phyloP scores from a whole-genome alignment of 768 basidiomycete species.

The Dictyophora rubrovolvata region DNA sequence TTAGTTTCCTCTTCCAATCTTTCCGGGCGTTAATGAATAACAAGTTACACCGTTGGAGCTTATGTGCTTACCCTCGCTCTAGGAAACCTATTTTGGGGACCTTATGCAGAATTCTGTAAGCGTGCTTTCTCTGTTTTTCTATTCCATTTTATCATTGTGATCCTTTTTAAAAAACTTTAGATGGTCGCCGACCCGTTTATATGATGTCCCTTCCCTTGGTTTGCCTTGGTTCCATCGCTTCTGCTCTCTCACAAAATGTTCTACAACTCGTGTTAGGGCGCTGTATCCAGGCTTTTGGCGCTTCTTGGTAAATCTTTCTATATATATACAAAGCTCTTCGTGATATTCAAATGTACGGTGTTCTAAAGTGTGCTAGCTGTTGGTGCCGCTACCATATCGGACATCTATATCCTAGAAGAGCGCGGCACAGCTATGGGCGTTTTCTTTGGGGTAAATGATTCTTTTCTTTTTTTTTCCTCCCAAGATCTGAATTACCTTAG shows the following conservation, averaged over 20 bases:
- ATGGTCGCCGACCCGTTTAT: slow-evolving; percentile 58
- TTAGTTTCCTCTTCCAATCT: background rate
- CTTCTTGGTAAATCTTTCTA: slow-evolving; percentile 21
- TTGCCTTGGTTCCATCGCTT: slow-evolving; percentile 48
- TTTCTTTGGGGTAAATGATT: slow-evolving; percentile 28
- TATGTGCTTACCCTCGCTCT: slow-evolving; percentile 36
- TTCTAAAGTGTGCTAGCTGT: slow-evolving; percentile 24
- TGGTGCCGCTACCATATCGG: slow-evolving; percentile 14
- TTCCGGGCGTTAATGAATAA: background rate
- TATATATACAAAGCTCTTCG: background rate
- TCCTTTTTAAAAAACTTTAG: slow-evolving; percentile 21
- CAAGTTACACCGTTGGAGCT: slow-evolving; percentile 41
- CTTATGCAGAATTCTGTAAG: slow-evolving; percentile 41
- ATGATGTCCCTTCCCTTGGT: slow-evolving; percentile 49
- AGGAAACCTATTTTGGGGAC: slow-evolving; percentile 42
- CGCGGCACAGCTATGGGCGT: slow-evolving; percentile 37
- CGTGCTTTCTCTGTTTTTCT: slow-evolving; percentile 6
- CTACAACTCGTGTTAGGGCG: slow-evolving; percentile 47
- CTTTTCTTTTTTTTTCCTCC: background rate
- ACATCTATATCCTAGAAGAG: background rate
- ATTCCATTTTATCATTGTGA: background rate
- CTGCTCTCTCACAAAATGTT: slow-evolving; percentile 36
- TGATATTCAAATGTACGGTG: background rate
- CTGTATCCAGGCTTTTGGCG: slow-evolving; percentile 55
- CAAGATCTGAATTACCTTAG: background rate